These are phyloP conservation scores for Fusarium globosum DNA, from an alignment of 2,329 filamentous ascomycete species.

Conservation along the genomic window DNA sequence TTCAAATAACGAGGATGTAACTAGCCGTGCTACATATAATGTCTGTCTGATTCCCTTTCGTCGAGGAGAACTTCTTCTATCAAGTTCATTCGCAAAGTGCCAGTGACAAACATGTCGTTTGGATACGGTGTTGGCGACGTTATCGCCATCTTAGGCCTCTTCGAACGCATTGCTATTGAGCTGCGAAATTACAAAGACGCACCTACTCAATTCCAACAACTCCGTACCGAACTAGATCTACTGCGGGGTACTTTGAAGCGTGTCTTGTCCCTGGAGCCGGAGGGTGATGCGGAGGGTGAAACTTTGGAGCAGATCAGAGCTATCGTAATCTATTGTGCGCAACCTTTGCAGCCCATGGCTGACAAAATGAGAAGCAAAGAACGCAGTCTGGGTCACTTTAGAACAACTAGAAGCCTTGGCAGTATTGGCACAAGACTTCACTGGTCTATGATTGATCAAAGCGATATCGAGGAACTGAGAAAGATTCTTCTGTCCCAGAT, in stretches of 20 bases:
- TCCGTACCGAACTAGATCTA: not conserved
- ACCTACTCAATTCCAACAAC: not conserved
- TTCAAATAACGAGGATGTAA: not conserved
- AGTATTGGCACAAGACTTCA: not conserved
- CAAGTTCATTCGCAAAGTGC: fast-evolving
- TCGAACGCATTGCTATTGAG: not conserved
- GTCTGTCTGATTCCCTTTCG: fast-evolving
- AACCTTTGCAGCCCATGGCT: not conserved
- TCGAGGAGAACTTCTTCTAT: fast-evolving
- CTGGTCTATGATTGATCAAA: not conserved
- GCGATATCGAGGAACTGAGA: not conserved
- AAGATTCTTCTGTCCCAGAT: not conserved
- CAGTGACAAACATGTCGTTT: not conserved
- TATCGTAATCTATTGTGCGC: not conserved
- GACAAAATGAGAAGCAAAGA: not conserved
- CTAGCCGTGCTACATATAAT: no score
- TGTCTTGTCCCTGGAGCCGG: not conserved
- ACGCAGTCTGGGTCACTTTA: not conserved
- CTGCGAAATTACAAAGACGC: not conserved
- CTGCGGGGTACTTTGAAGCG: not conserved
- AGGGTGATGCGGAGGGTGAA: not conserved
- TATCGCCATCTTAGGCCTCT: not conserved
- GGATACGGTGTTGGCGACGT: not conserved
- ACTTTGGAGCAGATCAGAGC: not conserved
- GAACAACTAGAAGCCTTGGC: fast-evolving